These are phyloP conservation scores for Penicillium sp. DNA, from an alignment of 2,329 filamentous ascomycete species.

Conservation along the genomic window DNA sequence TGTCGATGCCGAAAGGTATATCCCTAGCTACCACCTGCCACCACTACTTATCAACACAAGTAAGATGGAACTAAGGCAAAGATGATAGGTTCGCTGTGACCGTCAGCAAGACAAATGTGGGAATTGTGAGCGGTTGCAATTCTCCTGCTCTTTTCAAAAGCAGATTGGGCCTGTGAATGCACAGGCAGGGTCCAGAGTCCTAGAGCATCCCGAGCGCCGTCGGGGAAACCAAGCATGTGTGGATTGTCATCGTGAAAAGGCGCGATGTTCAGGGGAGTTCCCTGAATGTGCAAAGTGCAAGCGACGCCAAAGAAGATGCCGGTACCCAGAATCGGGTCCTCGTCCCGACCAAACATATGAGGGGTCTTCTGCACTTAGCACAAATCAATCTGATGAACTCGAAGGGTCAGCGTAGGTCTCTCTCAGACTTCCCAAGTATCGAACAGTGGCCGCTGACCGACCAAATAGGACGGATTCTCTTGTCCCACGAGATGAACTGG, in stretches of 20 bases:
- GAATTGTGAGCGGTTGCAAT: conserved; percentile 9
- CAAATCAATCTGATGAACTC: not conserved
- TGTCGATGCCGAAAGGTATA: conserved; percentile 13
- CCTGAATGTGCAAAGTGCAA: conserved; percentile 9
- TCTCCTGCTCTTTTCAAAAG: conserved; percentile 9
- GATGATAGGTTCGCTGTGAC: conserved; percentile 10
- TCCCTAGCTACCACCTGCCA: not conserved
- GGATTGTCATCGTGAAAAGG: conserved; percentile 9
- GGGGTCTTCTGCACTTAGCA: not conserved
- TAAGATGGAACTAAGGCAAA: not conserved
- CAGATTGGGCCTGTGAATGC: not conserved
- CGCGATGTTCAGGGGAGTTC: conserved; percentile 7
- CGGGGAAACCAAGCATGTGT: conserved; percentile 7
- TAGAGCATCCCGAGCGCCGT: conserved; percentile 6
- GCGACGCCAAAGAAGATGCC: conserved; percentile 4
- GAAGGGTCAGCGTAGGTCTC: not conserved
- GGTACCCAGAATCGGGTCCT: not conserved
- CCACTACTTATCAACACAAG: not conserved
- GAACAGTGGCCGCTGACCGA: too few relatives aligned
- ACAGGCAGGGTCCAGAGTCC: not conserved
- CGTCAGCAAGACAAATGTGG: conserved; percentile 2
- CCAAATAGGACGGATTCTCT: not conserved
- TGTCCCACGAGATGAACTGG: not conserved
- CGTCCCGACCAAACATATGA: not conserved
- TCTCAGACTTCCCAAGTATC: not conserved